Conservation (phyloP, 1,284 basidiomycete species). For the Caloboletus firmus region DNA sequence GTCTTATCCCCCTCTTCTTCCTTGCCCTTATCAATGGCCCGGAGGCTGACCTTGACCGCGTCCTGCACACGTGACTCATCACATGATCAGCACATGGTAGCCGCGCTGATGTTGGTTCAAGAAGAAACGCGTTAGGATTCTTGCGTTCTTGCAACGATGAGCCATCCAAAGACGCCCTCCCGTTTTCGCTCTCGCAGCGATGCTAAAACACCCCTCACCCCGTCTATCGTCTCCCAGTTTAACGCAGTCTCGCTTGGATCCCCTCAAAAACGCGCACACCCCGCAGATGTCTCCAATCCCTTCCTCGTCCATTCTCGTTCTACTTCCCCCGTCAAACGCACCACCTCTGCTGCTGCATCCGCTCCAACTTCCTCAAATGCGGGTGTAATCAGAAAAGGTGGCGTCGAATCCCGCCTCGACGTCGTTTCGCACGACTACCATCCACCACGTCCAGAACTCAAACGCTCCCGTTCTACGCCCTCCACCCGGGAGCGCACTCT, state of each 20-base stretch:
- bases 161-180: slow-evolving; percentile 60
- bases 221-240: slow-evolving; percentile 58
- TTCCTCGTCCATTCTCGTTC: slow-evolving; percentile 58
- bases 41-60: slow-evolving; percentile 26
- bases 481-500: slow-evolving; percentile 40
- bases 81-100: slow-evolving; percentile 19
- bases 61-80: slow-evolving; percentile 22
- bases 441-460: slow-evolving; percentile 60
- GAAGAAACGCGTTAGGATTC: background rate
- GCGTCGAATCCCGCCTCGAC: slow-evolving; percentile 71
- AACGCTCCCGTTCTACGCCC: slow-evolving; percentile 70
- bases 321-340: slow-evolving; percentile 63
- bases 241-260: slow-evolving; percentile 53
- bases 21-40: slow-evolving; percentile 10
- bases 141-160: slow-evolving; percentile 18
- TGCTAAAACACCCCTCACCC: slow-evolving; percentile 69
- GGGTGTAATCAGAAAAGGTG: slow-evolving; percentile 69
- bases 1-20: no score
- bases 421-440: slow-evolving; percentile 63
- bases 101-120: slow-evolving; percentile 16
- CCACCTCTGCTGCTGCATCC: slow-evolving; percentile 48
- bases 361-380: slow-evolving; percentile 62
- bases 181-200: slow-evolving; percentile 66
- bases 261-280: slow-evolving; percentile 41
- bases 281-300: slow-evolving; percentile 57